Evolutionary conservation across 2,329 filamentous ascomycete species (phyloP).

Genomic region (Xylariaceae sp.): DNA sequence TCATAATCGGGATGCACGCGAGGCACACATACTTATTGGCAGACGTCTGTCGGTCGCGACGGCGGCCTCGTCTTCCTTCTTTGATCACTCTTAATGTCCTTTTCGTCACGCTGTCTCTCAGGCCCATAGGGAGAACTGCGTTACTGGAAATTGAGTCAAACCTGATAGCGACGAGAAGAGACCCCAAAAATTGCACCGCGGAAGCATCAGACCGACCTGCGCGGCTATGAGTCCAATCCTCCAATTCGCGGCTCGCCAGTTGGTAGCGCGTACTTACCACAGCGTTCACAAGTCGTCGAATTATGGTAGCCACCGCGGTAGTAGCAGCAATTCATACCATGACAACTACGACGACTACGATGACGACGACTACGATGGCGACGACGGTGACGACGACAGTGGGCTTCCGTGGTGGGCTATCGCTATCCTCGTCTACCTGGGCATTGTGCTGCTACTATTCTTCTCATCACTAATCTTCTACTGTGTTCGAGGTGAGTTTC

Average conservation of each 20-base stretch:
- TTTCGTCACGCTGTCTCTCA: neutral
- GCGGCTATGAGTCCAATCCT: conserved; percentile 1
- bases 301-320: neutral
- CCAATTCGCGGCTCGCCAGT: neutral
- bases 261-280: too few relatives aligned
- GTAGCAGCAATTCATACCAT: neutral
- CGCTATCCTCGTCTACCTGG: conserved; percentile 1
- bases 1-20: neutral
- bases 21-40: neutral
- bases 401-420: conserved; percentile 7
- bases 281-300: too few relatives aligned
- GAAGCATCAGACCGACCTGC: neutral
- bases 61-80: neutral
- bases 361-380: neutral
- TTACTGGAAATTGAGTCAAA: neutral
- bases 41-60: neutral
- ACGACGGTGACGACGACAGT: neutral
- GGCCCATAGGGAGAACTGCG: neutral
- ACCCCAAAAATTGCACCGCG: neutral
- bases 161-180: neutral
- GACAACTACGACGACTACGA: neutral
- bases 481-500: conserved; percentile 8
- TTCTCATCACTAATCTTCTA: conserved; percentile 7
- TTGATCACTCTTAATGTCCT: neutral
- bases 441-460: conserved; percentile 8